A percentile compares a stretch with the other conserved stretches of the same genome.
These are phyloP conservation scores for Petrea volubilis DNA, from an alignment of 257 asterid genomes.

Conservation along the genomic window DNA sequence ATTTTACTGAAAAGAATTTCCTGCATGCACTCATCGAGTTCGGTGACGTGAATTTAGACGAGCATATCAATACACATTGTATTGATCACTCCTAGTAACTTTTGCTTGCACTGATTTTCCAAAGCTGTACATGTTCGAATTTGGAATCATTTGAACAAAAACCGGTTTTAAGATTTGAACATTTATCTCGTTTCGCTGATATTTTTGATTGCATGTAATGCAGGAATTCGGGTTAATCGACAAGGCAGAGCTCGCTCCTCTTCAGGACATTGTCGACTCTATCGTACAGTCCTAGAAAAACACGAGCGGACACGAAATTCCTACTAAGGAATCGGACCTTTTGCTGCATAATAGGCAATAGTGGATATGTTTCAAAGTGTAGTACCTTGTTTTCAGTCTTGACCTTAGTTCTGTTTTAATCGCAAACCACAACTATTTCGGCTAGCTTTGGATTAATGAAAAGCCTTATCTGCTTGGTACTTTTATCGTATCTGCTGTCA, in stretches of 20 bases:
- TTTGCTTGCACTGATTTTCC: no score
- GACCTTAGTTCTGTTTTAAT: neutral
- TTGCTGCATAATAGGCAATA: neutral
- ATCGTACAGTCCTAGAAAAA: slow-evolving; percentile 27
- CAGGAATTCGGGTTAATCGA: slow-evolving; percentile 52
- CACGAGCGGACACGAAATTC: no score
- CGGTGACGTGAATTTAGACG: no score
- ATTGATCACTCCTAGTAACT: no score
- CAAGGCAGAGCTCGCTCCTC: slow-evolving; percentile 49
- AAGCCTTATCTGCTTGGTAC: neutral
- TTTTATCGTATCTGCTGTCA: neutral
- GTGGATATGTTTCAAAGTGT: neutral
- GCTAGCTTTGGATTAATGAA: neutral
- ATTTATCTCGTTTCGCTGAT: neutral
- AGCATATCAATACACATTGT: no score
- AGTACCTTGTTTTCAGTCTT: neutral
- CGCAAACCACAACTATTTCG: neutral
- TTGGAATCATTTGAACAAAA: no score
- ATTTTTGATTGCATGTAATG: slow-evolving; percentile 20
- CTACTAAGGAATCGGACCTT: neutral
- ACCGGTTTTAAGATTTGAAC: no score
- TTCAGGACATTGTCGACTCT: slow-evolving; percentile 40
- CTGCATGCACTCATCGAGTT: no score
- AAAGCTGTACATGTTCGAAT: no score
- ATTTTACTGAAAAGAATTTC: no score